These are phyloP conservation scores for Floccularia luteovirens DNA, from an alignment of 768 basidiomycete species.

Conservation along the genomic window DNA sequence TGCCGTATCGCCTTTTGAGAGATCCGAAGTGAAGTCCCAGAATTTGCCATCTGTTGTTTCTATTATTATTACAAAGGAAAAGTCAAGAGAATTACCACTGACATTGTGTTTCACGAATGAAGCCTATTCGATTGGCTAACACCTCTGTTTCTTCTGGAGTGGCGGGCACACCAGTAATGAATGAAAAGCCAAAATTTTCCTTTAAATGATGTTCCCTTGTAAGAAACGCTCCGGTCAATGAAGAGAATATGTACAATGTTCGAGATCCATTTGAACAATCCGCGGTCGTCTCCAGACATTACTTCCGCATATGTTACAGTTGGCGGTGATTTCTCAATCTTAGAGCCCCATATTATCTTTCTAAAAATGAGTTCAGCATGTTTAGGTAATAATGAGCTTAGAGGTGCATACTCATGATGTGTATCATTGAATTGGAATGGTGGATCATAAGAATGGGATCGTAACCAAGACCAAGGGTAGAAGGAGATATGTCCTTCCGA, in stretches of 20 bases:
- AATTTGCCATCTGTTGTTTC: constrained; percentile 72
- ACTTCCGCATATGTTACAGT: constrained; percentile 65
- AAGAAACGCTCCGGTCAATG: constrained; percentile 1
- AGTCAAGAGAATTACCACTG: constrained; percentile 5
- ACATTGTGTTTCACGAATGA: constrained; percentile 80
- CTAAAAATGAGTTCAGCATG: constrained; percentile 18
- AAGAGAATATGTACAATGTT: constrained; percentile 46
- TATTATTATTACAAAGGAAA: not conserved
- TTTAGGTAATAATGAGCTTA: not conserved
- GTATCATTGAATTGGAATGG: constrained; percentile 23
- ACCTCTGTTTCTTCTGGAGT: constrained; percentile 82
- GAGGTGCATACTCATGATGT: constrained; percentile 34
- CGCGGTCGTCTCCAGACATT: constrained; percentile 57
- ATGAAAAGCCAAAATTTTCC: constrained; percentile 87
- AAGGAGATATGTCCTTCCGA: constrained; percentile 63
- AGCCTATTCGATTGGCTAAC: constrained; percentile 68
- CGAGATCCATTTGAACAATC: constrained; percentile 74
- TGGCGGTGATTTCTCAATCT: constrained; percentile 70
- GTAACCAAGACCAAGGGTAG: constrained; percentile 87
- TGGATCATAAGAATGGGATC: constrained; percentile 75
- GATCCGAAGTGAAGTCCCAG: constrained; percentile 94
- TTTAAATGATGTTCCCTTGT: constrained; percentile 17
- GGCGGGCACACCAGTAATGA: constrained; percentile 72
- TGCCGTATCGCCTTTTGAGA: constrained; percentile 88
- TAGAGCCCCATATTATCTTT: constrained; percentile 76